Percentiles rank a stretch among this genome's conserved stretches.
phyloP scores from a whole-genome alignment of 495 filamentous ascomycete genomes.

The Hypoxylon trugodes region DNA sequence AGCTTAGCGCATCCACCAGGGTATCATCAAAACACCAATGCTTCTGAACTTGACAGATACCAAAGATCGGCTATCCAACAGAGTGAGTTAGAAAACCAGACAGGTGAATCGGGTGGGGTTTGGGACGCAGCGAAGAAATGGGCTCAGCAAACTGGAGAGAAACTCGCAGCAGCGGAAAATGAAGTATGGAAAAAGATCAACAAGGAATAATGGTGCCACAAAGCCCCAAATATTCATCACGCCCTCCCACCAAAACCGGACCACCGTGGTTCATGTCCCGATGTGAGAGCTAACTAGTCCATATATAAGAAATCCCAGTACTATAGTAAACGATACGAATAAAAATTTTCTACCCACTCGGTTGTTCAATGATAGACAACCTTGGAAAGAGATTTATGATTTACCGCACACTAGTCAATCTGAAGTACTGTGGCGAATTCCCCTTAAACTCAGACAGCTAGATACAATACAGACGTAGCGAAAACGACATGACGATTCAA shows the following conservation, averaged over 20 bases:
- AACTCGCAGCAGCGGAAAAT: constrained; percentile 68
- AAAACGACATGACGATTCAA: constrained; percentile 6
- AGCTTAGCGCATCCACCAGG: constrained; percentile 58
- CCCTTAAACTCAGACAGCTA: no score
- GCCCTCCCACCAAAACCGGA: not conserved
- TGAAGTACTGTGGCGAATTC: no score
- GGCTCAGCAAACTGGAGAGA: constrained; percentile 67
- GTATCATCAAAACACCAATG: constrained; percentile 65
- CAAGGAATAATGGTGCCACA: constrained; percentile 46
- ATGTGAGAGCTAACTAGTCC: not conserved
- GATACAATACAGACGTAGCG: constrained; percentile 7
- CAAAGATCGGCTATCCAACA: constrained; percentile 43
- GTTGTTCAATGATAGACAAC: no score
- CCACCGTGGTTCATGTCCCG: constrained; percentile 1
- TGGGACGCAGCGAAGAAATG: constrained; percentile 67
- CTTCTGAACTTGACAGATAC: constrained; percentile 51
- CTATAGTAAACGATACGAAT: not conserved
- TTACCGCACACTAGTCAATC: no score
- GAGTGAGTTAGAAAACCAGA: constrained; percentile 36
- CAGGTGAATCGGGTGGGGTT: constrained; percentile 56
- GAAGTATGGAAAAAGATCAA: constrained; percentile 78
- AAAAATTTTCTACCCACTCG: no score
- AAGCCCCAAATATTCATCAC: not conserved
- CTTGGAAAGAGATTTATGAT: no score
- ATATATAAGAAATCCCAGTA: constrained; percentile 2